phyloP scores from a whole-genome alignment of 306 rosid genomes.

The Ormosia semicastrata region DNA sequence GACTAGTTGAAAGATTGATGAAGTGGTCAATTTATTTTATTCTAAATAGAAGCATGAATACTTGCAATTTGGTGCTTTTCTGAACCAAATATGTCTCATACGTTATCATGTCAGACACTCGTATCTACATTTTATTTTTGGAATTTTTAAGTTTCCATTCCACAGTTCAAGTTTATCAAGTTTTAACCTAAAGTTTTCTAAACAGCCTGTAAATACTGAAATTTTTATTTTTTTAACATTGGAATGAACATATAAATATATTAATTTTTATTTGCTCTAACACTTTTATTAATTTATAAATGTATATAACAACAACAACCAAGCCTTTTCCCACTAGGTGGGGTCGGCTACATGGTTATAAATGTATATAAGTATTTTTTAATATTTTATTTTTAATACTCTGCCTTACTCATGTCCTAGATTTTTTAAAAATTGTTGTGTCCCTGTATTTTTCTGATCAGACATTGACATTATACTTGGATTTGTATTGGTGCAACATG shows the following conservation, averaged over 20 bases:
- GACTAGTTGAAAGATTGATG: background rate
- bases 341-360: no score
- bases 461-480: background rate
- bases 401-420: background rate
- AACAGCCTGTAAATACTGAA: background rate
- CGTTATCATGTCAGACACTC: background rate
- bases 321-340: no score
- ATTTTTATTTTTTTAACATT: background rate
- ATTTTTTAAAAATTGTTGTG: background rate
- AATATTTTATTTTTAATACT: background rate
- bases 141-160: background rate
- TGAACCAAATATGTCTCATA: background rate
- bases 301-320: no score
- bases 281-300: background rate
- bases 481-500: background rate
- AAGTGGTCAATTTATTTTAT: background rate
- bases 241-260: background rate
- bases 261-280: background rate
- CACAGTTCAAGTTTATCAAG: background rate
- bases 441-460: background rate
- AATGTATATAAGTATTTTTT: background rate
- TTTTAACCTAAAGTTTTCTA: background rate
- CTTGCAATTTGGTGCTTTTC: background rate
- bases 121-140: background rate
- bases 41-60: background rate